These are phyloP conservation scores for Poa annua DNA, from an alignment of 176 grass and related monocot genomes.

Conservation along the genomic window DNA sequence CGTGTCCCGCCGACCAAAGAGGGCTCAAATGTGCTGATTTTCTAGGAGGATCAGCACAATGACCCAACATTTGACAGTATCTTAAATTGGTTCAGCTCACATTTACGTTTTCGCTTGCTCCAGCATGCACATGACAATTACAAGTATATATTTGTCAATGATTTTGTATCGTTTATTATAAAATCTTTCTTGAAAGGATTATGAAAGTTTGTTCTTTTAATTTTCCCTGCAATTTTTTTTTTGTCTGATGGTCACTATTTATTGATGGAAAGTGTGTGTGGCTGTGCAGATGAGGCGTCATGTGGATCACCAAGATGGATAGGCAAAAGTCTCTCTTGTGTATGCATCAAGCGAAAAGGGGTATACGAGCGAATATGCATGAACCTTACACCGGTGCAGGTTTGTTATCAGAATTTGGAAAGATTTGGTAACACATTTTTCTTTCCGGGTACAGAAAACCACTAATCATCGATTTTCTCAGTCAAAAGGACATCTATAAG, in stretches of 20 bases:
- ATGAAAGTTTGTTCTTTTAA: not conserved
- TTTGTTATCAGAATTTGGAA: constrained; percentile 18
- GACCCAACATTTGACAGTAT: no score
- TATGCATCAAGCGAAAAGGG: constrained; percentile 91
- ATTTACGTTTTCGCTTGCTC: not conserved
- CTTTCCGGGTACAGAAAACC: constrained; percentile 17
- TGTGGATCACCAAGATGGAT: constrained; percentile 99
- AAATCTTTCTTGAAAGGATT: not conserved
- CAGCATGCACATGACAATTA: not conserved
- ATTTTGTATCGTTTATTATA: not conserved
- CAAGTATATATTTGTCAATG: not conserved
- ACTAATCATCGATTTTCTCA: not conserved
- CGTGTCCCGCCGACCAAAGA: no score
- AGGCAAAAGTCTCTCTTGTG: constrained; percentile 87
- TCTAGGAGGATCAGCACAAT: no score
- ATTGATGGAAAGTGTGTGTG: not conserved
- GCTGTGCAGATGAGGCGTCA: constrained; percentile 74
- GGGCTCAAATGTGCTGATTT: no score
- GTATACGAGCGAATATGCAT: constrained; percentile 86
- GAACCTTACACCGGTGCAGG: constrained; percentile 88
- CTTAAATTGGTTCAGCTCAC: not conserved
- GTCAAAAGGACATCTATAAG: constrained; percentile 23
- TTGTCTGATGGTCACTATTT: not conserved
- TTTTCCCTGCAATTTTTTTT: no score
- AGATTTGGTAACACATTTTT: not conserved